Evolutionary conservation across 768 basidiomycete species (phyloP).

Genomic region (Kwoniella sp.): DNA sequence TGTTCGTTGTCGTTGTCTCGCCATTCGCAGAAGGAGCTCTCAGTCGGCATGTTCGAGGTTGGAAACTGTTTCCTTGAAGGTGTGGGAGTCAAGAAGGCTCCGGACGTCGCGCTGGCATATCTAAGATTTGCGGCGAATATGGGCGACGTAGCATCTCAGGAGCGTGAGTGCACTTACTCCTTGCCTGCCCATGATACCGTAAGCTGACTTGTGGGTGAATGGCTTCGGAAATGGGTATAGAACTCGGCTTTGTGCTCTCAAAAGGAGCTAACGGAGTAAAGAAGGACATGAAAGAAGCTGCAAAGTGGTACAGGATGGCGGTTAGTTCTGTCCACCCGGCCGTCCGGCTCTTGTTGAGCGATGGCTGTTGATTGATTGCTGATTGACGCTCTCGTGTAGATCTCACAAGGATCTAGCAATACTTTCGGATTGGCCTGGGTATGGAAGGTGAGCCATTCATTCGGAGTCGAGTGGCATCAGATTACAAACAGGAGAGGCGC

Average conservation of each 20-base stretch:
- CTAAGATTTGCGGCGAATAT: slow-evolving; percentile 47
- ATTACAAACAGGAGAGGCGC: background rate
- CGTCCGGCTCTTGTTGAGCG: no score
- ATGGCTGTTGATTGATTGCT: no score
- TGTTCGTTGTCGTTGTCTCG: background rate
- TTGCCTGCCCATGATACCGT: no score
- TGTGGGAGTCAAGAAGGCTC: slow-evolving; percentile 51
- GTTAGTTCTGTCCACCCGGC: no score
- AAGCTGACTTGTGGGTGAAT: background rate
- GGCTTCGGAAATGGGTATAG: slow-evolving; percentile 31
- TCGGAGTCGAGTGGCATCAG: background rate
- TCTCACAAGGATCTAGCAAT: slow-evolving; percentile 41
- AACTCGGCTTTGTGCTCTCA: slow-evolving; percentile 51
- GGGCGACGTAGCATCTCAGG: slow-evolving; percentile 52
- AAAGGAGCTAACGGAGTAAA: slow-evolving; percentile 51
- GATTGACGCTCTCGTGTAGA: slow-evolving; percentile 13
- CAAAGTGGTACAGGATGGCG: slow-evolving; percentile 54
- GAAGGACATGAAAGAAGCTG: slow-evolving; percentile 56
- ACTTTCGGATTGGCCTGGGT: slow-evolving; percentile 53
- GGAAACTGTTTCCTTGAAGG: slow-evolving; percentile 53
- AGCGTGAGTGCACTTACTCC: slow-evolving; percentile 41
- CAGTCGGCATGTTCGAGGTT: slow-evolving; percentile 52
- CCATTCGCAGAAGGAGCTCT: slow-evolving; percentile 41
- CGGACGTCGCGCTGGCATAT: slow-evolving; percentile 49
- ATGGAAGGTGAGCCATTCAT: slow-evolving; percentile 47